These are phyloP conservation scores for Ogataea wickerhamii DNA, from an alignment of 805 yeast species.

Conservation along the genomic window DNA sequence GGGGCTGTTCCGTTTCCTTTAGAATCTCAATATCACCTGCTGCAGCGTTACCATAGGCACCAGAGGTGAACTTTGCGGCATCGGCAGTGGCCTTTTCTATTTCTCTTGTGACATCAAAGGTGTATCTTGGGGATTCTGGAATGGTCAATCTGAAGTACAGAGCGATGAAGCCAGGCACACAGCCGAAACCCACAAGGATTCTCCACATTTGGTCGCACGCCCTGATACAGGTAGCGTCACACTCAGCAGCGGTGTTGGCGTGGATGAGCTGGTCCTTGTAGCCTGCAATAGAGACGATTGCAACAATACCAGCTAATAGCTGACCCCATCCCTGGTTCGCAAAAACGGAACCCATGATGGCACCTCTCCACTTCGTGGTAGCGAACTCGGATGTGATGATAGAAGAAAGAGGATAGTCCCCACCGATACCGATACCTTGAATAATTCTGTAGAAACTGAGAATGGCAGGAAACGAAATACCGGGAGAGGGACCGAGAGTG, in stretches of 20 bases:
- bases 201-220: constrained; percentile 97
- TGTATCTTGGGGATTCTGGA: constrained; percentile 92
- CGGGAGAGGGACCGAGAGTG: constrained; percentile 66
- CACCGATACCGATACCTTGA: constrained; percentile 97
- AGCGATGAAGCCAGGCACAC: constrained; percentile 82
- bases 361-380: constrained; percentile 97
- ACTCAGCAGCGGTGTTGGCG: constrained; percentile 54
- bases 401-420: constrained; percentile 94
- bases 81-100: constrained; percentile 56
- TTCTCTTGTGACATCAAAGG: constrained; percentile 68
- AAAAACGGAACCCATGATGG: constrained; percentile 93
- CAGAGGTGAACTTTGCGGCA: constrained; percentile 46
- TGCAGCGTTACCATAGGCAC: constrained; percentile 49
- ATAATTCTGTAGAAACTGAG: constrained; percentile 75
- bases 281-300: constrained; percentile 70
- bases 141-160: constrained; percentile 89
- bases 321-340: constrained; percentile 98
- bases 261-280: constrained; percentile 59
- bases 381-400: constrained; percentile 89
- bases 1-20: constrained; percentile 44
- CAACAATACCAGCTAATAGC: constrained; percentile 80
- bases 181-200: constrained; percentile 82
- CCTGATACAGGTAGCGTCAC: constrained; percentile 62
- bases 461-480: constrained; percentile 68
- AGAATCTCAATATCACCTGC: constrained; percentile 41